These are phyloP conservation scores for Saccharomycopsis fodiens DNA, from an alignment of 805 yeast species.

Conservation along the genomic window DNA sequence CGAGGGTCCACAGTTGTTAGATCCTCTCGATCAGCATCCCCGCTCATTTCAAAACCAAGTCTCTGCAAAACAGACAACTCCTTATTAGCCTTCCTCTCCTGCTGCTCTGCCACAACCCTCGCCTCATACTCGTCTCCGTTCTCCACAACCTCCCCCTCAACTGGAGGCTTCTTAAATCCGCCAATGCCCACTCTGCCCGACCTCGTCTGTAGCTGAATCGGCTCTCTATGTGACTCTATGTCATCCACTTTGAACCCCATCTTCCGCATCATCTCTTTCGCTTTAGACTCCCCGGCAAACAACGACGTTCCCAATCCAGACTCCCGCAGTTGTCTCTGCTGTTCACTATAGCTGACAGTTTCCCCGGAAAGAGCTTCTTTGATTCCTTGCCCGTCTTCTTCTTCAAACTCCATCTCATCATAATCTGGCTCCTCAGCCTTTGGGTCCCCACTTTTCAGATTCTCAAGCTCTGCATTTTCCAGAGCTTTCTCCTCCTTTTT, in stretches of 20 bases:
- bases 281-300: conserved; percentile 30
- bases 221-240: conserved; percentile 30
- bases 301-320: background rate
- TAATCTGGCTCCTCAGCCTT: background rate
- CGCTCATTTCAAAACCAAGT: conserved; percentile 5
- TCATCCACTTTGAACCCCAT: conserved; percentile 52
- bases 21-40: background rate
- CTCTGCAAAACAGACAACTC: background rate
- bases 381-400: background rate
- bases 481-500: background rate
- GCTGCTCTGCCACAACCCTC: background rate
- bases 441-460: background rate
- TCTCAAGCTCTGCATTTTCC: background rate
- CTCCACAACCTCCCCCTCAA: background rate
- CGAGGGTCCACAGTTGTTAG: background rate
- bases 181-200: background rate
- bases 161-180: background rate
- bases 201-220: background rate
- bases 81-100: background rate
- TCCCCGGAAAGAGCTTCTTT: no score
- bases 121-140: background rate
- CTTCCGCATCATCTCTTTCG: conserved; percentile 45
- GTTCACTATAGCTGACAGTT: background rate
- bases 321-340: background rate
- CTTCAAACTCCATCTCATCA: background rate